Evolutionary conservation across 2,329 filamentous ascomycete genomes (phyloP).

Genomic region (Cercospora sojina): DNA sequence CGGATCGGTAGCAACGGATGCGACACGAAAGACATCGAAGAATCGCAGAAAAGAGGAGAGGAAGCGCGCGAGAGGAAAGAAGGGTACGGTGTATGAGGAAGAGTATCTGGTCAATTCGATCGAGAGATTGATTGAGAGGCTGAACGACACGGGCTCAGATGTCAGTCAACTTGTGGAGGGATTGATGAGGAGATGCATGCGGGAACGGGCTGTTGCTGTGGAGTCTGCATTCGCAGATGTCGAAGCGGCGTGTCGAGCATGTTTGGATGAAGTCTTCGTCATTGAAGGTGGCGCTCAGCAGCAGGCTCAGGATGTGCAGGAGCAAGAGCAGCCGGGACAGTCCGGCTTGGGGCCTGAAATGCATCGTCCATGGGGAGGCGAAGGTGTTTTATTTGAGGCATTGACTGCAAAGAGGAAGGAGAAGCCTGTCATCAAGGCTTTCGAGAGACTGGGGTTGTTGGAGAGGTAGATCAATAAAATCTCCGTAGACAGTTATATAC

Average conservation of each 20-base stretch:
- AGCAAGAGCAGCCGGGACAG: background rate
- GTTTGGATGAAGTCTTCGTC: constrained; percentile 68
- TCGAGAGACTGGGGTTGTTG: constrained; percentile 49
- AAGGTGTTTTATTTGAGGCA: constrained; percentile 49
- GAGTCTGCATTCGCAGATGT: constrained; percentile 74
- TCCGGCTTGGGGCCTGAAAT: constrained; percentile 23
- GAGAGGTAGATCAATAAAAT: constrained; percentile 25
- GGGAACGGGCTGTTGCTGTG: constrained; percentile 77
- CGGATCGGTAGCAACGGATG: constrained; percentile 69
- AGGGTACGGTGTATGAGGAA: constrained; percentile 96
- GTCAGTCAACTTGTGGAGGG: constrained; percentile 72
- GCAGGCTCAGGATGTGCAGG: constrained; percentile 21
- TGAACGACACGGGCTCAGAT: constrained; percentile 72
- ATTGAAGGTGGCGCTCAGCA: constrained; percentile 9
- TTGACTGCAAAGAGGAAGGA: constrained; percentile 44
- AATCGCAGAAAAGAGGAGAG: constrained; percentile 88
- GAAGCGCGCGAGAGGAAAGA: constrained; percentile 90
- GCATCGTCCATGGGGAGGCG: constrained; percentile 42
- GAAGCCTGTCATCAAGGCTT: constrained; percentile 54
- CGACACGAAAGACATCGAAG: constrained; percentile 78
- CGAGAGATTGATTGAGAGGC: constrained; percentile 75
- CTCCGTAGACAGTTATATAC: no score
- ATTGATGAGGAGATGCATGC: constrained; percentile 76
- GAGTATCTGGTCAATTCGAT: constrained; percentile 93
- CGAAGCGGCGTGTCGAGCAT: constrained; percentile 64